Evolutionary conservation across 768 basidiomycete species (phyloP).

Genomic region (Trichaptum fuscoviolaceum): DNA sequence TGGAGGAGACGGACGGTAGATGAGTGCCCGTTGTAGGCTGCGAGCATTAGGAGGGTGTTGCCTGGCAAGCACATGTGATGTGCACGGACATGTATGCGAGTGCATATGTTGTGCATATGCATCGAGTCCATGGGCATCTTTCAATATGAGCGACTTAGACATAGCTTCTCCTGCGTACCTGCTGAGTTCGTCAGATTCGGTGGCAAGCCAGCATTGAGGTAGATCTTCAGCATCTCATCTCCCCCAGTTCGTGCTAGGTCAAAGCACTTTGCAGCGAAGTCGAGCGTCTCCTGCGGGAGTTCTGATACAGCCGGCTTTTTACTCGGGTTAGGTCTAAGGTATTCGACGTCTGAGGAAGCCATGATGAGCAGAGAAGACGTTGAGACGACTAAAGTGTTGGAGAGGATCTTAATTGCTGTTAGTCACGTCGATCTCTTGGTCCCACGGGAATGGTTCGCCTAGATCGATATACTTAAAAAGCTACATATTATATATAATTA

Average conservation of each 20-base stretch:
- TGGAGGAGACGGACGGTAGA: constrained; percentile 50
- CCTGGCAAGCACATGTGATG: constrained; percentile 33
- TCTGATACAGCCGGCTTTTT: not conserved
- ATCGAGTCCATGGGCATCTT: not conserved
- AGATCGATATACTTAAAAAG: too few species aligned
- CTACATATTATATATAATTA: too few species aligned
- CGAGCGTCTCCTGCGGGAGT: constrained; percentile 34
- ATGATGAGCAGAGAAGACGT: not conserved
- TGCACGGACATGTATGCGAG: not conserved
- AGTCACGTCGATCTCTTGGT: too few species aligned
- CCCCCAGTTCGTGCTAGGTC: constrained; percentile 65
- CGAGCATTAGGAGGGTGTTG: constrained; percentile 76
- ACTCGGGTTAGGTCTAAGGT: not conserved
- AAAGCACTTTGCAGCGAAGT: constrained; percentile 66
- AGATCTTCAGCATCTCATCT: constrained; percentile 44
- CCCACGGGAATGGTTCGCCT: too few species aligned
- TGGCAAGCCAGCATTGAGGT: constrained; percentile 66
- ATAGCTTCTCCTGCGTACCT: constrained; percentile 34
- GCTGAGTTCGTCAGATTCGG: constrained; percentile 67
- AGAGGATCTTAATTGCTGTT: too few species aligned
- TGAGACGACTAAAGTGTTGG: too few species aligned
- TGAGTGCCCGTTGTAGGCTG: constrained; percentile 64
- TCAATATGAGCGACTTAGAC: not conserved
- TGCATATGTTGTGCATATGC: not conserved
- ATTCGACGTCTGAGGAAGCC: not conserved